These are phyloP conservation scores for Leccinum subrobustum DNA, from an alignment of 1,284 basidiomycete genomes.

Conservation along the genomic window DNA sequence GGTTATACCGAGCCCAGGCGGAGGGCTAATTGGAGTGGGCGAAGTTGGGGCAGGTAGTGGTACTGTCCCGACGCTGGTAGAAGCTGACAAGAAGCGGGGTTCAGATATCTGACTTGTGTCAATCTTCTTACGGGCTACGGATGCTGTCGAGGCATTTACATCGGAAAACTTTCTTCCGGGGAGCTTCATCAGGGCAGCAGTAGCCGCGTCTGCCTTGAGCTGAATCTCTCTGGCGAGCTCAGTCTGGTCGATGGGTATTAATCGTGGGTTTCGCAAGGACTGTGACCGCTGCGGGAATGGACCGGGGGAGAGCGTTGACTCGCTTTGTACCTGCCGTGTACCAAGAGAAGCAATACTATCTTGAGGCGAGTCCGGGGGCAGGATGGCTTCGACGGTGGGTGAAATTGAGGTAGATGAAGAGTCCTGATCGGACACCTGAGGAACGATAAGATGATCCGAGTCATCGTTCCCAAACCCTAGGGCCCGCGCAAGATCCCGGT, in stretches of 20 bases:
- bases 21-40: conserved; percentile 28
- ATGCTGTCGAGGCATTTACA: conserved; percentile 34
- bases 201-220: conserved; percentile 67
- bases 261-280: conserved; percentile 39
- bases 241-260: conserved; percentile 42
- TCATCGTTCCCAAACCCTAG: conserved; percentile 54
- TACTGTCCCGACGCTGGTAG: conserved; percentile 74
- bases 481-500: conserved; percentile 69
- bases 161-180: conserved; percentile 49
- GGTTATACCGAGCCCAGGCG: conserved; percentile 49
- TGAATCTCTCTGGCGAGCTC: conserved; percentile 67
- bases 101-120: conserved; percentile 71
- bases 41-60: conserved; percentile 51
- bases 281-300: conserved; percentile 32
- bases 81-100: conserved; percentile 69
- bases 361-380: conserved; percentile 24
- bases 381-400: conserved; percentile 30
- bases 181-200: conserved; percentile 60
- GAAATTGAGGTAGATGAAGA: conserved; percentile 28
- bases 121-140: conserved; percentile 58
- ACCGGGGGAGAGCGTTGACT: conserved; percentile 17
- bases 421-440: conserved; percentile 18
- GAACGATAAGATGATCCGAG: conserved; percentile 31
- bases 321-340: conserved; percentile 1
- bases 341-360: conserved; percentile 14